phyloP scores from a whole-genome alignment of 2,329 filamentous ascomycete species.

The Colletotrichum somersetense region DNA sequence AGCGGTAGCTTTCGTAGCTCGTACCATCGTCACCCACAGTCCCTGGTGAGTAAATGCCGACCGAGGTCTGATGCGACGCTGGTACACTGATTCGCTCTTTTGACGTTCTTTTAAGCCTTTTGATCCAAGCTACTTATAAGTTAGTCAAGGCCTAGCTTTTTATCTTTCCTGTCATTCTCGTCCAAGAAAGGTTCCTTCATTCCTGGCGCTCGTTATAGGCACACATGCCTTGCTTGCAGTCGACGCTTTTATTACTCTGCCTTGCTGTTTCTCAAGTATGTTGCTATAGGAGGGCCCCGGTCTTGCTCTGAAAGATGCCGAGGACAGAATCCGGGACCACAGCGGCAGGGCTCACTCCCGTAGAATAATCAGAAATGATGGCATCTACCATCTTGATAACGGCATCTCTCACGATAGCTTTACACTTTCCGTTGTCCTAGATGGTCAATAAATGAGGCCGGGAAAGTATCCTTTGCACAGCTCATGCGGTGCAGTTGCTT shows the following conservation, averaged over 20 bases:
- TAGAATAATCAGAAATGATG: not conserved
- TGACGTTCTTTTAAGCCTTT: constrained; percentile 25
- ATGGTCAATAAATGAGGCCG: constrained; percentile 4
- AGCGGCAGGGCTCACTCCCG: not conserved
- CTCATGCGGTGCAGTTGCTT: not conserved
- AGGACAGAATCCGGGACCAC: not conserved
- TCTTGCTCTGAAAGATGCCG: not conserved
- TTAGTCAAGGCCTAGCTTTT: not conserved
- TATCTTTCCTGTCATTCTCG: not conserved
- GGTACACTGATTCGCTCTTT: not conserved
- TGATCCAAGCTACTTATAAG: not conserved
- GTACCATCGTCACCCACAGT: too few relatives aligned
- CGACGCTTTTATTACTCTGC: not conserved
- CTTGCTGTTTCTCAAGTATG: not conserved
- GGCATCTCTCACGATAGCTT: not conserved
- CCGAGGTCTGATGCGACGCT: not conserved
- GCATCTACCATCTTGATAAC: not conserved
- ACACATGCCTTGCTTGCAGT: not conserved
- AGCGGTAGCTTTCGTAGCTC: not conserved
- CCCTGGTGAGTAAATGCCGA: constrained; percentile 26
- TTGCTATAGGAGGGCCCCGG: not conserved
- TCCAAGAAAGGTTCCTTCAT: not conserved
- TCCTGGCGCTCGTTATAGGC: not conserved
- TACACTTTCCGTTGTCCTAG: not conserved
- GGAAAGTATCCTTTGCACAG: too few relatives aligned